Conservation (phyloP, 495 filamentous ascomycete genomes). For the Talaromyces adpressus region DNA sequence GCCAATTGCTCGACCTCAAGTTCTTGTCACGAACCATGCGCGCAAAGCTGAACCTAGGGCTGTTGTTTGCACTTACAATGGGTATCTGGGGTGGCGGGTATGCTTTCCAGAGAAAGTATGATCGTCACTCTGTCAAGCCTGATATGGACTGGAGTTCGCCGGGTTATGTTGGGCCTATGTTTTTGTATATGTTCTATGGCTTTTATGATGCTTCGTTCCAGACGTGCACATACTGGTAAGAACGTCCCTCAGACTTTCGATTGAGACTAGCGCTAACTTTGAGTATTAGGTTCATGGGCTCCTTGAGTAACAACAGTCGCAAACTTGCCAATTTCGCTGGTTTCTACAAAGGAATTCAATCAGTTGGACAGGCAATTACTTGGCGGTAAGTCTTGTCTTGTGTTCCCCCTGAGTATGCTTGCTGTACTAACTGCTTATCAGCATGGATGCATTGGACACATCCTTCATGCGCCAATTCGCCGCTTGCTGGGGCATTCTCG, state of each 20-base stretch:
- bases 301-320: conserved; percentile 82
- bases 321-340: conserved; percentile 90
- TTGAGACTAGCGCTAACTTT: conserved; percentile 3
- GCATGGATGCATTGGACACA: conserved; percentile 55
- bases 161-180: conserved; percentile 76
- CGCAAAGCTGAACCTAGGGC: conserved; percentile 61
- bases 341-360: conserved; percentile 97
- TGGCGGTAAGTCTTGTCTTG: conserved; percentile 49
- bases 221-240: conserved; percentile 81
- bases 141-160: conserved; percentile 52
- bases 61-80: conserved; percentile 69
- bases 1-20: conserved; percentile 64
- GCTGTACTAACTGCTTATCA: conserved; percentile 15
- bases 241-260: conserved; percentile 11
- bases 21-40: conserved; percentile 60
- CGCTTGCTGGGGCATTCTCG: conserved; percentile 64
- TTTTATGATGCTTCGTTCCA: conserved; percentile 86
- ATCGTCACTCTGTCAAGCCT: conserved; percentile 38
- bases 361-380: conserved; percentile 81
- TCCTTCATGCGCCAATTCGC: conserved; percentile 60
- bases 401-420: not conserved
- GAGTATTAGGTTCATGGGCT: conserved; percentile 73
- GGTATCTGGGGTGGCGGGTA: conserved; percentile 84
- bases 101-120: conserved; percentile 63
- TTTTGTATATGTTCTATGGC: conserved; percentile 91